Evolutionary conservation across 2,329 filamentous ascomycete genomes (phyloP).

Genomic region (Cladosporium halotolerans): DNA sequence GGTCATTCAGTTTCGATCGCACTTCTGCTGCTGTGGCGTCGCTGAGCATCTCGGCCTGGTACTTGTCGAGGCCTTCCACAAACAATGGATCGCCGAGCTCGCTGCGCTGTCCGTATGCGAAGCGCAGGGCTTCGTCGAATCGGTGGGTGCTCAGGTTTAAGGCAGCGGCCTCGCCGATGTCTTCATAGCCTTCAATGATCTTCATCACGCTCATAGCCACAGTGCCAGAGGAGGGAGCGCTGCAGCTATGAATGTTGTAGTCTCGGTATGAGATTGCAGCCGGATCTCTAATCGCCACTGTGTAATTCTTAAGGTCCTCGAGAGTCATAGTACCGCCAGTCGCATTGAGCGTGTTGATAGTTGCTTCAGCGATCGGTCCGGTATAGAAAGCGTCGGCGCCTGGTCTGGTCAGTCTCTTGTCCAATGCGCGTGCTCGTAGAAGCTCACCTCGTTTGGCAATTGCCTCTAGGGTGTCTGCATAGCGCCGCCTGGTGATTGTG

Average conservation of each 20-base stretch:
- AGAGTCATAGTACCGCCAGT: slow-evolving; percentile 80
- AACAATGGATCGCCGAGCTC: slow-evolving; percentile 77
- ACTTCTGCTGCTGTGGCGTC: slow-evolving; percentile 53
- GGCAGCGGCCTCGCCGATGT: slow-evolving; percentile 52
- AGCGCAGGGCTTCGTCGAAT: slow-evolving; percentile 81
- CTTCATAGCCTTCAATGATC: slow-evolving; percentile 69
- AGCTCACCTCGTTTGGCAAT: slow-evolving; percentile 61
- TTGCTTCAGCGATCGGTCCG: slow-evolving; percentile 66
- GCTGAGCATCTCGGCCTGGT: slow-evolving; percentile 64
- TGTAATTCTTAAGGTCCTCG: slow-evolving; percentile 69
- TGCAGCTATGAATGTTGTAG: slow-evolving; percentile 62
- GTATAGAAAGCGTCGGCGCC: slow-evolving; percentile 63
- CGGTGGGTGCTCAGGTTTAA: slow-evolving; percentile 70
- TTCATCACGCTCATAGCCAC: slow-evolving; percentile 73
- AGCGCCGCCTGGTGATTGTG: slow-evolving; percentile 71
- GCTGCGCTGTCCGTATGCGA: slow-evolving; percentile 72
- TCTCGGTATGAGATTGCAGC: slow-evolving; percentile 53
- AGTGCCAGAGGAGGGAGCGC: slow-evolving; percentile 71
- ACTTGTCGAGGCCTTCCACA: slow-evolving; percentile 55
- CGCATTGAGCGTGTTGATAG: slow-evolving; percentile 60
- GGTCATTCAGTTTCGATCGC: slow-evolving; percentile 63
- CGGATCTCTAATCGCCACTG: slow-evolving; percentile 56
- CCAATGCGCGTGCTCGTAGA: neutral
- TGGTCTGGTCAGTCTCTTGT: neutral
- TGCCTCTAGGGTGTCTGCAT: slow-evolving; percentile 69